These are phyloP conservation scores for Lyophyllum decastes DNA, from an alignment of 768 basidiomycete species.

Conservation along the genomic window DNA sequence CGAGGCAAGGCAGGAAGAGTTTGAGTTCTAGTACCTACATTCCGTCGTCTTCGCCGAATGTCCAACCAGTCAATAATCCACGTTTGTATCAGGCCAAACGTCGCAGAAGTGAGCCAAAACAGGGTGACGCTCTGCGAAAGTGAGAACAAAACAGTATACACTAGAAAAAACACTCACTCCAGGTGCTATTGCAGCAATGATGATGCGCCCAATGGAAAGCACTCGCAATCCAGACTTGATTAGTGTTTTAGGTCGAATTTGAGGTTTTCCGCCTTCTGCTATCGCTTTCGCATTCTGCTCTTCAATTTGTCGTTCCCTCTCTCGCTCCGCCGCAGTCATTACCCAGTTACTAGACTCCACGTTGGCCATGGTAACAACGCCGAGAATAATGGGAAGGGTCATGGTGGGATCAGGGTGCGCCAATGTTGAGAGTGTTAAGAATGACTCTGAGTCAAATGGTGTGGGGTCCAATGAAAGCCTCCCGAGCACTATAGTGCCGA, in stretches of 20 bases:
- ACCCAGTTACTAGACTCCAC: conserved; percentile 80
- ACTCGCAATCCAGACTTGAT: conserved; percentile 57
- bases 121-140: conserved; percentile 60
- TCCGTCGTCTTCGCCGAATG: conserved; percentile 33
- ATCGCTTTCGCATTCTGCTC: conserved; percentile 48
- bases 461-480: conserved; percentile 58
- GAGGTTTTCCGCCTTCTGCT: conserved; percentile 45
- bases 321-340: conserved; percentile 56
- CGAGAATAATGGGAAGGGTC: conserved; percentile 68
- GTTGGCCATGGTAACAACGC: conserved; percentile 75
- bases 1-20: conserved; percentile 6
- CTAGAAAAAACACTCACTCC: conserved; percentile 54
- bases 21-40: conserved; percentile 1
- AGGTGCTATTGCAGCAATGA: conserved; percentile 67
- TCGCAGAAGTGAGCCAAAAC: conserved; percentile 79
- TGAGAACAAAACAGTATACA: background rate
- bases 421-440: conserved; percentile 71
- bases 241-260: conserved; percentile 42
- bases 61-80: conserved; percentile 74
- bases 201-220: conserved; percentile 65
- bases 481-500: conserved; percentile 59
- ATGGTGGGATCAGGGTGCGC: conserved; percentile 72
- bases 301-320: conserved; percentile 48
- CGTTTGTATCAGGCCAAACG: conserved; percentile 72
- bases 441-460: conserved; percentile 76